Evolutionary conservation across 1,284 basidiomycete genomes (phyloP).

Genomic region (Megacollybia platyphylla): DNA sequence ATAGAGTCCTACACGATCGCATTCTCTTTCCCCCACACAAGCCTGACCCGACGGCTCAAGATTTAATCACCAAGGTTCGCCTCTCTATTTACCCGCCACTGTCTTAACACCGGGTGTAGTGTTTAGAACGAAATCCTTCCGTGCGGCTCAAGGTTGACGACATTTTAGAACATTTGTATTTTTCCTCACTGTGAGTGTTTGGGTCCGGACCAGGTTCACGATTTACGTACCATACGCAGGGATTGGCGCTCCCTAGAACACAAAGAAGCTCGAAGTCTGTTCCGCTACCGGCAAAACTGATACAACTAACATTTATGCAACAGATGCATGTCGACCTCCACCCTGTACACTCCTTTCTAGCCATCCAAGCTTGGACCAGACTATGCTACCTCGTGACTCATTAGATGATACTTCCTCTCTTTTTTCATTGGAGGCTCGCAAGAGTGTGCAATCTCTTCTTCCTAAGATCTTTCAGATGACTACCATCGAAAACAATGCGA

Average conservation of each 20-base stretch:
- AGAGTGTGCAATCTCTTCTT: constrained; percentile 7
- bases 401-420: neutral
- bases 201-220: neutral
- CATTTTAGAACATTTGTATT: constrained; percentile 32
- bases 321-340: constrained; percentile 1
- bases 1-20: neutral
- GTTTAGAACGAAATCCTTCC: constrained; percentile 41
- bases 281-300: too few relatives aligned
- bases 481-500: neutral
- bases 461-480: constrained; percentile 6
- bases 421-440: constrained; percentile 7
- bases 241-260: constrained; percentile 18
- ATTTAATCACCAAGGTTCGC: neutral
- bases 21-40: neutral
- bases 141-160: constrained; percentile 24
- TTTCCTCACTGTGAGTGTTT: constrained; percentile 23
- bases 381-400: neutral
- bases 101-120: constrained; percentile 17
- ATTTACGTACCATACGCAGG: constrained; percentile 12
- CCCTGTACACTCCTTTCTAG: constrained; percentile 11
- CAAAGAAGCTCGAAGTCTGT: neutral
- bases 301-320: neutral
- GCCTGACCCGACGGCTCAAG: neutral
- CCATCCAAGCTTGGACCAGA: neutral
- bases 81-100: neutral